Conservation (phyloP, 2,329 filamentous ascomycete species). For the Sporothrix luriei region DNA sequence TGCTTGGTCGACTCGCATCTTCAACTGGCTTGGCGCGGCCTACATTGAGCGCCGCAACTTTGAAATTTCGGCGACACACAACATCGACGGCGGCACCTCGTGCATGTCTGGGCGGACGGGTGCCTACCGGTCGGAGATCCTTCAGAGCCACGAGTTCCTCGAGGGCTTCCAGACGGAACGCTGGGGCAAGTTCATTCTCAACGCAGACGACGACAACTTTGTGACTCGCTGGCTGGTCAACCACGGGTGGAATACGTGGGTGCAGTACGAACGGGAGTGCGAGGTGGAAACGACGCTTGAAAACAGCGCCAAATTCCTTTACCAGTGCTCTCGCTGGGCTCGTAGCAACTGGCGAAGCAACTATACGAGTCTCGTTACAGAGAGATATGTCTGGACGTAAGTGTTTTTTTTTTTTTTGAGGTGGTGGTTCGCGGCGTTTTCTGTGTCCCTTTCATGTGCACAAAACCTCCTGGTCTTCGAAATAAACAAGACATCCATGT, state of each 20-base stretch:
- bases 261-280: conserved; percentile 89
- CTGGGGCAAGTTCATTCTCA: conserved; percentile 85
- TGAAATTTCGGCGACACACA: conserved; percentile 92
- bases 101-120: conserved; percentile 95
- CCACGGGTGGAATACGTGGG: conserved; percentile 89
- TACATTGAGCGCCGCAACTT: conserved; percentile 96
- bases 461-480: background rate
- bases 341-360: conserved; percentile 98
- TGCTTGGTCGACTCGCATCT: conserved; percentile 65
- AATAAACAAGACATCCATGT: background rate
- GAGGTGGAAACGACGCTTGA: conserved; percentile 93
- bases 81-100: conserved; percentile 92
- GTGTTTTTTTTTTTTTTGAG: conserved; percentile 45
- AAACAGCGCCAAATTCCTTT: conserved; percentile 83
- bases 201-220: conserved; percentile 98
- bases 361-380: conserved; percentile 82
- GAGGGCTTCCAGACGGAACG: conserved; percentile 89
- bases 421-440: background rate
- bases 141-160: conserved; percentile 82
- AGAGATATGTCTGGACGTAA: conserved; percentile 85
- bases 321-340: conserved; percentile 92
- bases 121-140: conserved; percentile 85
- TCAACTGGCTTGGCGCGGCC: conserved; percentile 86
- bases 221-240: conserved; percentile 94
- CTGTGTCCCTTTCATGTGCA: background rate